Percentiles rank a stretch among this genome's conserved stretches.
Evolutionary conservation across 768 basidiomycete species (phyloP).

Genomic region (Rhodotorula graminis): DNA sequence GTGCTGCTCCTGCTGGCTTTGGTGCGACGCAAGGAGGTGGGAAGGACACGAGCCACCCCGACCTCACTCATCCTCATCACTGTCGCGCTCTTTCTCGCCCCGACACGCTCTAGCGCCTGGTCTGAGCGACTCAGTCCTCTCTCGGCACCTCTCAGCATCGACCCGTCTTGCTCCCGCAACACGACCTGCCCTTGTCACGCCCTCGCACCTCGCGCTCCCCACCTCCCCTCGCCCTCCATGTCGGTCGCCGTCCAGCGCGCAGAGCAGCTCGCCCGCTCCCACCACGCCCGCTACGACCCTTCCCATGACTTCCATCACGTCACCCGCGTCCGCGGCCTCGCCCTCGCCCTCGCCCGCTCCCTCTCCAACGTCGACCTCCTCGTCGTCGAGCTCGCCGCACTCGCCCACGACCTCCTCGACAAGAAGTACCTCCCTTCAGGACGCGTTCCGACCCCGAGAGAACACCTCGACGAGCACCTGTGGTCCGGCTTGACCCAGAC

Average conservation of each 20-base stretch:
- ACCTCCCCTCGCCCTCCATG: not conserved
- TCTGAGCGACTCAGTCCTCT: too few species aligned
- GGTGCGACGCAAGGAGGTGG: too few species aligned
- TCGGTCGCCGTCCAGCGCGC: not conserved
- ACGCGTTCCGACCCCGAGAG: not conserved
- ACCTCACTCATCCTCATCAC: too few species aligned
- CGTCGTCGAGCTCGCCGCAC: slow-evolving; percentile 37
- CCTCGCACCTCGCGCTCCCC: not conserved
- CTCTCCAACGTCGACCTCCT: slow-evolving; percentile 23
- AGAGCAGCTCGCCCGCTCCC: slow-evolving; percentile 6
- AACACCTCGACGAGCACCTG: not conserved
- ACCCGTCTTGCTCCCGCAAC: too few species aligned
- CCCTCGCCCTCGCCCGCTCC: slow-evolving; percentile 27
- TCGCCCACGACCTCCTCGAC: slow-evolving; percentile 42
- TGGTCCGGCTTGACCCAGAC: not conserved
- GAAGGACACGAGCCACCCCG: too few species aligned
- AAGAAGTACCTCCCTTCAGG: slow-evolving; percentile 31
- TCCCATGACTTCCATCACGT: slow-evolving; percentile 36
- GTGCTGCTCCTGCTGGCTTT: too few species aligned
- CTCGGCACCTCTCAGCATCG: too few species aligned
- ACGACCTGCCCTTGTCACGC: too few species aligned
- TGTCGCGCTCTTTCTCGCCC: too few species aligned
- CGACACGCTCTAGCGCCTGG: too few species aligned
- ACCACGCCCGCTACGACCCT: slow-evolving; percentile 34
- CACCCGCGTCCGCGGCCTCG: slow-evolving; percentile 18